Evolutionary conservation across 2,329 filamentous ascomycete species (phyloP).

Genomic region (Fusarium tricinctum): DNA sequence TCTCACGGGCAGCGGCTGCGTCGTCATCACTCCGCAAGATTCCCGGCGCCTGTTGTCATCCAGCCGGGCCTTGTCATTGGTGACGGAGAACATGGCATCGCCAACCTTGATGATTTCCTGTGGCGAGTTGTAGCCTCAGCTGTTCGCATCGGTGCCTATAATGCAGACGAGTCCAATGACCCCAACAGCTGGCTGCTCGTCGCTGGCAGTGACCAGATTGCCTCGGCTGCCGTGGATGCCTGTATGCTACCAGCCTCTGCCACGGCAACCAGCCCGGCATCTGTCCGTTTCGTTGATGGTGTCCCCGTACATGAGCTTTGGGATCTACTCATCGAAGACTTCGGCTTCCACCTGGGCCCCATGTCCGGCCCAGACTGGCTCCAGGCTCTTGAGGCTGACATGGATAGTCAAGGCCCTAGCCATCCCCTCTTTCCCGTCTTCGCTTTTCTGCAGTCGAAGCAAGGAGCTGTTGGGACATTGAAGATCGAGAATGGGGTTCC

Average conservation of each 20-base stretch:
- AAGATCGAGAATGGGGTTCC: neutral
- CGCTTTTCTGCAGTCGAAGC: neutral
- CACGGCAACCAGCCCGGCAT: neutral
- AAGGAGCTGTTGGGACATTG: neutral
- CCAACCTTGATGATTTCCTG: conserved; percentile 1
- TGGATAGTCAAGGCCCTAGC: neutral
- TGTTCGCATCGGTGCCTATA: neutral
- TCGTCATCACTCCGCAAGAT: neutral
- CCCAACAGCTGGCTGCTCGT: neutral
- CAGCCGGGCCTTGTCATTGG: neutral
- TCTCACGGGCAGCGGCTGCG: conserved; percentile 14
- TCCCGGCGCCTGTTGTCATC: neutral
- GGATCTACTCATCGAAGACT: neutral
- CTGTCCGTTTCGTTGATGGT: neutral
- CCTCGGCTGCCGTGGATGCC: neutral
- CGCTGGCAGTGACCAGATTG: conserved; percentile 4
- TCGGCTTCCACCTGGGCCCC: neutral
- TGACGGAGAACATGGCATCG: neutral
- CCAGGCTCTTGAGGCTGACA: neutral
- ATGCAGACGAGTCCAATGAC: neutral
- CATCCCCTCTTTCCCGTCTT: neutral
- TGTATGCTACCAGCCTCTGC: neutral
- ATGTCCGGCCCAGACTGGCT: neutral
- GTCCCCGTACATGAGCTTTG: neutral
- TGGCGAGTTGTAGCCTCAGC: neutral